These are phyloP conservation scores for Golubevia sp. DNA, from an alignment of 1,284 basidiomycete species.

Conservation along the genomic window DNA sequence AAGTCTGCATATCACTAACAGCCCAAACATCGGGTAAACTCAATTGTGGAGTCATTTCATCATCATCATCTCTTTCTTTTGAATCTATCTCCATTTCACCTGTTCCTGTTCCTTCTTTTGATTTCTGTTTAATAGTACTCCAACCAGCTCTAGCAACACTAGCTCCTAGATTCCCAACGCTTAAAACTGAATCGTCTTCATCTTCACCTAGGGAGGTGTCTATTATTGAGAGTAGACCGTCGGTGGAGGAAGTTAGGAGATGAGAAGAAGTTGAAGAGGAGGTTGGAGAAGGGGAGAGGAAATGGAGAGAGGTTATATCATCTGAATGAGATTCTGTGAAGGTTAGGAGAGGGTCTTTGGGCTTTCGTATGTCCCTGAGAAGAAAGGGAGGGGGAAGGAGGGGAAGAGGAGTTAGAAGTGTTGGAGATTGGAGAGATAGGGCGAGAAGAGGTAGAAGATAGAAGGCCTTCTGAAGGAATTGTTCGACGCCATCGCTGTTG, in stretches of 20 bases:
- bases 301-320: constrained; percentile 46
- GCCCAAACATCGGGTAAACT: constrained; percentile 44
- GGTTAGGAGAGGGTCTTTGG: constrained; percentile 23
- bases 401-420: too few relatives aligned
- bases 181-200: constrained; percentile 56
- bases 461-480: too few relatives aligned
- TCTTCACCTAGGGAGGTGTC: constrained; percentile 30
- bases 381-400: not conserved
- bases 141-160: constrained; percentile 48
- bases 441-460: too few relatives aligned
- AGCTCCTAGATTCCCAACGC: constrained; percentile 49
- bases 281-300: constrained; percentile 11
- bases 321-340: constrained; percentile 57
- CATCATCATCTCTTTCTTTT: constrained; percentile 12
- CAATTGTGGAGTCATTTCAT: constrained; percentile 19
- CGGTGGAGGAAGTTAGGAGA: constrained; percentile 49
- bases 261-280: not conserved
- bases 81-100: constrained; percentile 12
- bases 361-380: constrained; percentile 30
- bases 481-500: too few relatives aligned
- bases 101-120: constrained; percentile 17
- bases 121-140: constrained; percentile 6
- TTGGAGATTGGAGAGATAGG: too few relatives aligned
- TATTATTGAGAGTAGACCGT: constrained; percentile 46
- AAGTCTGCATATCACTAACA: constrained; percentile 57